phyloP scores from a whole-genome alignment of 495 filamentous ascomycete genomes.

The Massariosphaeria phaeospora region DNA sequence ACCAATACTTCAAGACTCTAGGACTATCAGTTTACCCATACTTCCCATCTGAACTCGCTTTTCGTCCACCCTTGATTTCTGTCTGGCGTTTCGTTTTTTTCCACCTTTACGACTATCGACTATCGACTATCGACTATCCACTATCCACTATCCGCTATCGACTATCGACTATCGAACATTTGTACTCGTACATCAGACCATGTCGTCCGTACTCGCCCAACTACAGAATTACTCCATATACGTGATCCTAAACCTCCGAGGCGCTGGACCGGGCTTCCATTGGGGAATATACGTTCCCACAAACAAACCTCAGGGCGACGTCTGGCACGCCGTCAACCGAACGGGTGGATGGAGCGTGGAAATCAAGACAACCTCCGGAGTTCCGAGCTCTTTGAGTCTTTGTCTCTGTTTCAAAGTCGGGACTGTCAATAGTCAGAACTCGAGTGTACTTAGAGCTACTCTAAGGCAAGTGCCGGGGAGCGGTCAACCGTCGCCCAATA shows the following conservation, averaged over 20 bases:
- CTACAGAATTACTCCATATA: constrained; percentile 2
- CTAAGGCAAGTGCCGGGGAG: background rate
- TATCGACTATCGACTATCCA: no score
- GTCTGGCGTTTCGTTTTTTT: no score
- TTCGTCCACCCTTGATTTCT: background rate
- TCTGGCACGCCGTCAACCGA: background rate
- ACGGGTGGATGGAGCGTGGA: background rate
- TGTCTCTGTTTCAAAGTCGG: constrained; percentile 5
- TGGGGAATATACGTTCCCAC: background rate
- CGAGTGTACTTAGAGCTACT: background rate
- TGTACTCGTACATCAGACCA: background rate
- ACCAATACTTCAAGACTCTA: background rate
- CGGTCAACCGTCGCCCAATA: constrained; percentile 3
- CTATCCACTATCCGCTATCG: no score
- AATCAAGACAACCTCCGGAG: background rate
- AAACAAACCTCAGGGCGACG: background rate
- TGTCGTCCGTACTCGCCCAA: background rate
- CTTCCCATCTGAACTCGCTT: background rate
- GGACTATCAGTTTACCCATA: background rate
- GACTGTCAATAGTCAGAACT: background rate
- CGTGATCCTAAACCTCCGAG: background rate
- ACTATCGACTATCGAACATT: background rate
- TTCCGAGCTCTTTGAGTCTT: background rate
- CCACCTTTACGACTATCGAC: no score
- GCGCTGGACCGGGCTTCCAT: background rate